Base-by-base conservation (phyloP, 345 rosid genomes). In the Euphorbia lathyris region DNA sequence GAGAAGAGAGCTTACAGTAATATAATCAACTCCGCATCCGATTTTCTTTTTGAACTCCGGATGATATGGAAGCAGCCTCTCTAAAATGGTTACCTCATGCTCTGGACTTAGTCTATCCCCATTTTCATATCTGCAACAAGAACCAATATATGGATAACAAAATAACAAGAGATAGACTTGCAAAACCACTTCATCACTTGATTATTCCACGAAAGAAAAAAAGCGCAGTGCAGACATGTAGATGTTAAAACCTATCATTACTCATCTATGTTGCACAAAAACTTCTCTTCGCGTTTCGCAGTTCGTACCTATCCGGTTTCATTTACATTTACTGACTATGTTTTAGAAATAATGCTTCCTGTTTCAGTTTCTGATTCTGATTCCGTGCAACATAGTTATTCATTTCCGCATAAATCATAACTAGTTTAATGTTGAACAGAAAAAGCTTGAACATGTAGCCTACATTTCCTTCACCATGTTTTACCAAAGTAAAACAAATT, bases 41-140 rank as follows among this genome's bases (percentile, higher is more conserved):
- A 86, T 84, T 83, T 95, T 95, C 85, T 84, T 83, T 72, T 90
- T 84, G 47, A 27, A 82, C 29, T 85, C 92, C 0, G 97, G 98
- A 79, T 95, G 99, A 77, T 84, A 83, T 1, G 96, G 92, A 83
- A 95, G 98, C 74, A 95, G 72, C 82, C 80, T 88, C 73, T 95
- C 94, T 11, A 84, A 72, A 47, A 95, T 85, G 0, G 80, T 83
- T 60, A 52, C 84, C 79, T 95, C 92, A n/a, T 95, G 97, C 71
- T 87, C 99, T 0, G 90, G 76, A 56, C 78, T 87, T 66, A 95
- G 60, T 70, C 85, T 91, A 36, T 83, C 92, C 69, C 87, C 96
- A 73, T 82, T 87, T 60, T 76, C 84, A 68, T 93, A 93, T 74
- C 98, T 93, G 76, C 73, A 82, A 77, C 53, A 72, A 58, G 30